Percentiles rank a stretch among this genome's conserved stretches.
phyloP scores from a whole-genome alignment of 2,329 filamentous ascomycete genomes.

The Dryadomyces quercivorus region DNA sequence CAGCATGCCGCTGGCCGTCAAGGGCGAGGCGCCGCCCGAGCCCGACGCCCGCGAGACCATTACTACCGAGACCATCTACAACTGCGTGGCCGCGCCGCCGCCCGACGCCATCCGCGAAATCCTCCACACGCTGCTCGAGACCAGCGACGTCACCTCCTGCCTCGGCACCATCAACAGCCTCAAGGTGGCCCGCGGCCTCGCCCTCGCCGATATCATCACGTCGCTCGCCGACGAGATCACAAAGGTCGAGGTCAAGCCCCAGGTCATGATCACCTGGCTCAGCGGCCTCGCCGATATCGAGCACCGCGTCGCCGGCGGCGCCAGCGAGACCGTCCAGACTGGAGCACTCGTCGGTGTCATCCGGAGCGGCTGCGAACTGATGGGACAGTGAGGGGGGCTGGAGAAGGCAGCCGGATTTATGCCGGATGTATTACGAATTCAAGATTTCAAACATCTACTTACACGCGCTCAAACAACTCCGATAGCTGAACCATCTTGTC shows the following conservation, averaged over 20 bases:
- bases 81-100: slow-evolving; percentile 91
- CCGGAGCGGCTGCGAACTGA: slow-evolving; percentile 71
- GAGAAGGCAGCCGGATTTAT: not conserved
- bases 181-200: slow-evolving; percentile 75
- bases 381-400: slow-evolving; percentile 13
- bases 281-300: slow-evolving; percentile 87
- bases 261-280: slow-evolving; percentile 85
- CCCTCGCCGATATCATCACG: slow-evolving; percentile 87
- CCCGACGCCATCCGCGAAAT: slow-evolving; percentile 81
- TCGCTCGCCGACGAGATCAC: slow-evolving; percentile 71
- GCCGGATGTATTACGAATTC: too few species aligned
- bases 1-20: slow-evolving; percentile 58
- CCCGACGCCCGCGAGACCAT: slow-evolving; percentile 58
- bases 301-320: slow-evolving; percentile 78
- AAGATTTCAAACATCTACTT: not conserved
- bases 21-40: slow-evolving; percentile 36
- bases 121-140: slow-evolving; percentile 68
- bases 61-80: slow-evolving; percentile 92
- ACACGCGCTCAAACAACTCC: not conserved
- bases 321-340: slow-evolving; percentile 79
- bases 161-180: slow-evolving; percentile 78
- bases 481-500: not conserved
- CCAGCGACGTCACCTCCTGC: slow-evolving; percentile 79
- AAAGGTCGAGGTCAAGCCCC: slow-evolving; percentile 70
- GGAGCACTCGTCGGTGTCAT: slow-evolving; percentile 86